Percentiles rank a stretch among this genome's conserved stretches.
These are phyloP conservation scores for Dittrichia graveolens DNA, from an alignment of 129 eudicot genomes.

Conservation along the genomic window DNA sequence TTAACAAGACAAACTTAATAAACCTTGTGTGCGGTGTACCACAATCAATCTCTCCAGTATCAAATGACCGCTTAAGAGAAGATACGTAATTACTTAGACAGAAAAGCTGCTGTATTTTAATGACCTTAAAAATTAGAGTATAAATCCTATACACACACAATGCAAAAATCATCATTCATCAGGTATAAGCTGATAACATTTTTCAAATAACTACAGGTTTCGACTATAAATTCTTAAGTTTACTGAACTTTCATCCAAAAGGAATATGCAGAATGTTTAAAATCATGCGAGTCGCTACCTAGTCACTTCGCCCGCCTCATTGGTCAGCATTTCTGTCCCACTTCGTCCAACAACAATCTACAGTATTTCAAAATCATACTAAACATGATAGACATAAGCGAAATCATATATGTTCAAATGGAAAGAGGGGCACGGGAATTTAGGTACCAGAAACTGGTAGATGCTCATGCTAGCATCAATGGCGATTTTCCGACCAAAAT, in stretches of 20 bases:
- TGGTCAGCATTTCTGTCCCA: slow-evolving; percentile 31
- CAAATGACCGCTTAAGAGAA: no score
- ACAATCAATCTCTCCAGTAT: no score
- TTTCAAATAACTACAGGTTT: not conserved
- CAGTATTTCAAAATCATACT: not conserved
- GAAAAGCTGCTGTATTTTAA: no score
- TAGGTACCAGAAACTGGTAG: slow-evolving; percentile 79
- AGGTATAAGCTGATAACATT: slow-evolving; percentile 1
- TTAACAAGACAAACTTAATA: no score
- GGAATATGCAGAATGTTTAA: not conserved
- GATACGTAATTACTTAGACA: no score
- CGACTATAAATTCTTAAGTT: not conserved
- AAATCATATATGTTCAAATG: not conserved
- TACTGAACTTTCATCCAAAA: not conserved
- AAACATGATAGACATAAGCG: not conserved
- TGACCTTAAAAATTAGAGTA: no score
- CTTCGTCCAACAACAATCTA: slow-evolving; percentile 29
- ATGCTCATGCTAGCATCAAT: slow-evolving; percentile 98
- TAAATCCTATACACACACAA: no score
- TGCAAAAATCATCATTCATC: not conserved
- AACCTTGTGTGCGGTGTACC: no score
- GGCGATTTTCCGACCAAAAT: slow-evolving; percentile 81
- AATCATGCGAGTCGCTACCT: slow-evolving; percentile 3
- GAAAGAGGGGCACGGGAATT: not conserved
- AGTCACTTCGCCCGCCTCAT: slow-evolving; percentile 31